Percentiles rank a stretch among this genome's conserved stretches.
Conservation (phyloP, 1,139 yeast species). For the Kodamaea fungicola region DNA sequence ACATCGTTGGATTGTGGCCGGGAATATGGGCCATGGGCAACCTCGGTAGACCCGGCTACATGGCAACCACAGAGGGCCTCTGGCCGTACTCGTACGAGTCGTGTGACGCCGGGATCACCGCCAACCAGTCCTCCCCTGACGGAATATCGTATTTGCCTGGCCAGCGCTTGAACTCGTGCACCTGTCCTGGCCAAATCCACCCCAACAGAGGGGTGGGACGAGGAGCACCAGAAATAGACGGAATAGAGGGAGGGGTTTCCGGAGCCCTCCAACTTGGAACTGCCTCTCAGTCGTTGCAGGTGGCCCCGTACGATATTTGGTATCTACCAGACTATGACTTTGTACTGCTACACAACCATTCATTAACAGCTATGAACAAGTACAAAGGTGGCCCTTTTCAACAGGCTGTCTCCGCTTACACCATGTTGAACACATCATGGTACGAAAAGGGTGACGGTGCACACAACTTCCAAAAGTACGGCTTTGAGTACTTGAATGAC, state of each 20-base stretch:
- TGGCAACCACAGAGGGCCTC: constrained; percentile 26
- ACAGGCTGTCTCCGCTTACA: constrained; percentile 26
- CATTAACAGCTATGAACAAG: constrained; percentile 25
- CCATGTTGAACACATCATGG: constrained; percentile 24
- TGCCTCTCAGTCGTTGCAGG: constrained; percentile 27
- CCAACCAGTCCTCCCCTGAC: constrained; percentile 29
- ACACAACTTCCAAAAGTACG: constrained; percentile 21
- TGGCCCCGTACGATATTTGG: constrained; percentile 31
- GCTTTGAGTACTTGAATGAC: constrained; percentile 24
- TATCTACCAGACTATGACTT: constrained; percentile 27
- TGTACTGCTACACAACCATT: constrained; percentile 18
- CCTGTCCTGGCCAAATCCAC: constrained; percentile 25
- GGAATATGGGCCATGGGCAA: constrained; percentile 32
- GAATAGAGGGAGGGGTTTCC: constrained; percentile 22
- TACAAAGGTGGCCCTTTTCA: constrained; percentile 31
- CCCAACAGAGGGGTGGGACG: constrained; percentile 26
- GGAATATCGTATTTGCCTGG: constrained; percentile 30
- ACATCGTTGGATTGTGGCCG: constrained; percentile 28
- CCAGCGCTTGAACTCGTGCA: constrained; percentile 22
- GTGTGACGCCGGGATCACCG: constrained; percentile 31
- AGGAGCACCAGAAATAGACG: constrained; percentile 31
- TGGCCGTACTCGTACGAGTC: constrained; percentile 30
- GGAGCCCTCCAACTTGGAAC: constrained; percentile 16
- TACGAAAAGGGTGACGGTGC: constrained; percentile 20
- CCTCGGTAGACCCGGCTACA: constrained; percentile 26